These are phyloP conservation scores for Jacaranda mimosifolia DNA, from an alignment of 257 asterid genomes.

Conservation along the genomic window DNA sequence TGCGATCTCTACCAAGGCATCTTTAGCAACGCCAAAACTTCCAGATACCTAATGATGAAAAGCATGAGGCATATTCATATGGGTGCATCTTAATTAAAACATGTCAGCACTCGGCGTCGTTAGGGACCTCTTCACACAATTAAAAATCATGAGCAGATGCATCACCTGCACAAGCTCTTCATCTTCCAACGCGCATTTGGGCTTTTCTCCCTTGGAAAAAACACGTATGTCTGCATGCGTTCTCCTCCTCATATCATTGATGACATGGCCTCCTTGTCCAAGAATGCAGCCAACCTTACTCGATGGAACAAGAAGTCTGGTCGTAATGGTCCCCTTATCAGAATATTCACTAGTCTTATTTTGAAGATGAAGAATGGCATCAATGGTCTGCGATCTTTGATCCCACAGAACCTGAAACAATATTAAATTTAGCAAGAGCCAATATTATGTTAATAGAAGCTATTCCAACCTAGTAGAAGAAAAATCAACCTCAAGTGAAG, in stretches of 20 bases:
- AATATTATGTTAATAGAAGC: slow-evolving; percentile 23
- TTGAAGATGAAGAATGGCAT: slow-evolving; percentile 84
- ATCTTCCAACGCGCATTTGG: slow-evolving; percentile 74
- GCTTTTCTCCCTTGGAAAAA: slow-evolving; percentile 74
- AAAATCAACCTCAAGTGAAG: slow-evolving; percentile 71
- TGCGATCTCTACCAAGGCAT: slow-evolving; percentile 80
- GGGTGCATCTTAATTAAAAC: slow-evolving; percentile 18
- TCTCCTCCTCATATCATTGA: slow-evolving; percentile 91
- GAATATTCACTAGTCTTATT: slow-evolving; percentile 64
- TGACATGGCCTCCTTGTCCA: slow-evolving; percentile 86
- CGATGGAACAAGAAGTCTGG: slow-evolving; percentile 81
- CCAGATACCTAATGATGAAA: slow-evolving; percentile 68
- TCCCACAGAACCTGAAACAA: slow-evolving; percentile 63
- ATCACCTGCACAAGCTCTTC: slow-evolving; percentile 97
- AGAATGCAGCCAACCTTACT: slow-evolving; percentile 90
- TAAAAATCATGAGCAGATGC: slow-evolving; percentile 20
- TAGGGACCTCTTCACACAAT: slow-evolving; percentile 24
- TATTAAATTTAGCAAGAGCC: slow-evolving; percentile 43
- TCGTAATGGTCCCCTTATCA: slow-evolving; percentile 72
- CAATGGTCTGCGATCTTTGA: slow-evolving; percentile 75
- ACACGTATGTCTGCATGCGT: slow-evolving; percentile 85
- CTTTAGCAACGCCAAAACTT: slow-evolving; percentile 71
- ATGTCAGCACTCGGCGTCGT: slow-evolving; percentile 26
- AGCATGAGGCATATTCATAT: slow-evolving; percentile 28
- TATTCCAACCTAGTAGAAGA: slow-evolving; percentile 29